These are phyloP conservation scores for Arthroderma uncinatum DNA, from an alignment of 2,329 filamentous ascomycete species.

Conservation along the genomic window DNA sequence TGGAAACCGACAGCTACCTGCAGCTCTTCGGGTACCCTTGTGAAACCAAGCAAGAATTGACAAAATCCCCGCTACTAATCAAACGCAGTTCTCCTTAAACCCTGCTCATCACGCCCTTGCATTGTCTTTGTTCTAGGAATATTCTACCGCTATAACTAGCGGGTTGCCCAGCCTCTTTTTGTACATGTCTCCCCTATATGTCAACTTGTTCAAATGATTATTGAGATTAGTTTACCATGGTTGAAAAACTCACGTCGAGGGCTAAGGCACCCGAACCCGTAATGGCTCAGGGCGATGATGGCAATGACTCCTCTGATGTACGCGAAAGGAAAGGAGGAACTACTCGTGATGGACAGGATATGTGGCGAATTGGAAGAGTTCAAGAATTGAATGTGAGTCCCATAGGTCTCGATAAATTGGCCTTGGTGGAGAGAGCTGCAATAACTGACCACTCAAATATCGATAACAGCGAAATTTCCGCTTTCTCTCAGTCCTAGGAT, in stretches of 20 bases:
- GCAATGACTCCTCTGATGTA: neutral
- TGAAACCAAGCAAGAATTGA: neutral
- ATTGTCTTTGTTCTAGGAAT: neutral
- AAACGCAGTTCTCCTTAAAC: no score
- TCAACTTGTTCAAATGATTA: neutral
- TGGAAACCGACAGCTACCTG: neutral
- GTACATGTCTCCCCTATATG: neutral
- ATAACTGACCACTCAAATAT: neutral
- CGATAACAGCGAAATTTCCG: slow-evolving; percentile 33
- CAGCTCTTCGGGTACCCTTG: neutral
- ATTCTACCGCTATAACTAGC: neutral
- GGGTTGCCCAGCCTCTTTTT: neutral
- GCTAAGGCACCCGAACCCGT: neutral
- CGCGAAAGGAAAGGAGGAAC: slow-evolving; percentile 1
- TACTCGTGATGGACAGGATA: slow-evolving; percentile 21
- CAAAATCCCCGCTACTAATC: no score
- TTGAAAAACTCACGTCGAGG: neutral
- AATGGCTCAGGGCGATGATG: neutral
- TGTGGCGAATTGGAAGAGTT: slow-evolving; percentile 24
- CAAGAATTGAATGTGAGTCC: slow-evolving; percentile 24
- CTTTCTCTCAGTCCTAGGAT: slow-evolving; percentile 37
- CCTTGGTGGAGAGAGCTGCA: no score
- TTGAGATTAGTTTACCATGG: neutral
- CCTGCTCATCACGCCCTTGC: neutral
- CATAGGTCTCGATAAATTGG: no score